Evolutionary conservation across 306 rosid species (phyloP), one percentile per base, ranked within the genome.

Genomic region (Rosa multiflora): DNA sequence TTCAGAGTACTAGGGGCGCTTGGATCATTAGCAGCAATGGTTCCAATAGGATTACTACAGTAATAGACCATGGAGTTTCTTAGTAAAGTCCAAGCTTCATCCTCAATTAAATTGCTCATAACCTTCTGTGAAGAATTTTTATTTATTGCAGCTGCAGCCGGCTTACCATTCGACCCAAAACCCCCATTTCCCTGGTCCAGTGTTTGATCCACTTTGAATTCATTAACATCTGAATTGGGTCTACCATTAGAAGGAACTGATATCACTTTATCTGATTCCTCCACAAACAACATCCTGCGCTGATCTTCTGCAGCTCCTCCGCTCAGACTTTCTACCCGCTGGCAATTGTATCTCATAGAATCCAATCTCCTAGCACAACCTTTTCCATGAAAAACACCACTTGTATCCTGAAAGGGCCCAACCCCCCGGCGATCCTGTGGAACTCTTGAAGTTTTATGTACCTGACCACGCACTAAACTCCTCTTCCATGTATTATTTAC

Each of bases 1-100:
- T 90, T 90, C 35, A 88, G 79, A 40, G 77, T 58, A 79, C 78
- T 55, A 52, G 81, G 37, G 71, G 68, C 63, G 84, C 76, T 85
- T n/a, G 91, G 87, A 32, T 90, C 90, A 70, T 86, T 90, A 43
- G 94, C 89, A 75, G 94, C 94, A 76, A 90, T 84, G 6, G 91
- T 90, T 76, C 91, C 91, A 56, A 90, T 35, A 8, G 90, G 94
- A 70, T 59, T 82, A 43, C 80, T 82, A 71, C 91, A 90, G 81
- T 90, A 90, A 78, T 86, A 81, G 68, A 90, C 89, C 44, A 88
- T 40, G 29, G 94, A 86, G 70, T 79, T 78, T 77, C 84, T 73
- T 56, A 90, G 75, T 52, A 90, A 88, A 32, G 69, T 53, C 94
- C 94, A 90, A 23, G 91, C 94, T 80, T 90, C 94, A 29, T 90